Percentiles rank a stretch among this genome's conserved stretches.
These are phyloP conservation scores for Pleurotus tuber-regium DNA, from an alignment of 768 basidiomycete species.

Conservation along the genomic window DNA sequence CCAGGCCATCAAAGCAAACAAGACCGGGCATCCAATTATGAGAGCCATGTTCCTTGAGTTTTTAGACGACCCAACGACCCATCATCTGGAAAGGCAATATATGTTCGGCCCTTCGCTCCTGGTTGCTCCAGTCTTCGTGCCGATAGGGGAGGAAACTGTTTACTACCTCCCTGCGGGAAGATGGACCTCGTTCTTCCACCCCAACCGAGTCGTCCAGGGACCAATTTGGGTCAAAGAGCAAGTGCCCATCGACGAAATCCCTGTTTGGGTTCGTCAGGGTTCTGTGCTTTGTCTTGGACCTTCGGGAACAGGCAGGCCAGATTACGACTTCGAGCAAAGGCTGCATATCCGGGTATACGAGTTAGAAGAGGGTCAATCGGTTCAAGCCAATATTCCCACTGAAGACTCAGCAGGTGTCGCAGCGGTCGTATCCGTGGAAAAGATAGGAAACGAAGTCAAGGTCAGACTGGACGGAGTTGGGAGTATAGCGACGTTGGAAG, in stretches of 20 bases:
- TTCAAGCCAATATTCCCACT: slow-evolving; percentile 38
- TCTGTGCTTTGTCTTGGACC: slow-evolving; percentile 61
- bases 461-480: background rate
- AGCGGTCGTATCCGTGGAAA: background rate
- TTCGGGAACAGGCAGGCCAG: slow-evolving; percentile 46
- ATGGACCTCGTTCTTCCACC: slow-evolving; percentile 62
- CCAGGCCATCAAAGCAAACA: slow-evolving; percentile 51
- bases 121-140: slow-evolving; percentile 60
- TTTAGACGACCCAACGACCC: slow-evolving; percentile 54
- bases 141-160: slow-evolving; percentile 49
- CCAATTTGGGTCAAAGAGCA: slow-evolving; percentile 62
- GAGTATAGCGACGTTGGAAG: background rate
- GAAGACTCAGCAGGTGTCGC: background rate
- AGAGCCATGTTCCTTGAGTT: slow-evolving; percentile 71
- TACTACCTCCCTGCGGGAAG: slow-evolving; percentile 60
- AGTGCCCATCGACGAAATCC: slow-evolving; percentile 62
- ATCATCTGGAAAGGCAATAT: slow-evolving; percentile 58
- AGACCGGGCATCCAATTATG: slow-evolving; percentile 53
- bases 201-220: slow-evolving; percentile 50
- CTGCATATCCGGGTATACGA: slow-evolving; percentile 55
- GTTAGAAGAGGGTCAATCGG: slow-evolving; percentile 38
- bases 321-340: slow-evolving; percentile 53
- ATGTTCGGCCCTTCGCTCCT: slow-evolving; percentile 57
- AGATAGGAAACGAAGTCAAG: background rate
- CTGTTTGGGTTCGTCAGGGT: slow-evolving; percentile 63